These are phyloP conservation scores for Syzygium syzygioides DNA, from an alignment of 441 rosid species.

Conservation along the genomic window DNA sequence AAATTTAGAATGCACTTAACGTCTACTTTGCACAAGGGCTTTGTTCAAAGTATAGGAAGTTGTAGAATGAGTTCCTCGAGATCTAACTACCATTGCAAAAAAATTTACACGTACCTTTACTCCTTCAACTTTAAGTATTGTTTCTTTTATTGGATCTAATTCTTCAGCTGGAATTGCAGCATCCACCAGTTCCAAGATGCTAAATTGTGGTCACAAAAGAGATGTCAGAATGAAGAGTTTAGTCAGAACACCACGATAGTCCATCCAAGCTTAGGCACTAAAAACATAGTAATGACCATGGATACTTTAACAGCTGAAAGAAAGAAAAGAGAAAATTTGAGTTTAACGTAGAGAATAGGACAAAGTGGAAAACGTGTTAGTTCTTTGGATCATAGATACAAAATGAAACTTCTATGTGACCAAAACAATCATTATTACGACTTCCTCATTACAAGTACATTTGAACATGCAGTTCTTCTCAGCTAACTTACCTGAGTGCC, in stretches of 20 bases:
- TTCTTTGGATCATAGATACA: not conserved
- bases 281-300: not conserved
- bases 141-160: conserved; percentile 60
- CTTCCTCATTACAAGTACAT: not conserved
- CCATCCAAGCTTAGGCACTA: conserved; percentile 1
- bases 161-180: conserved; percentile 80
- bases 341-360: not conserved
- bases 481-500: not conserved
- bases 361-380: not conserved
- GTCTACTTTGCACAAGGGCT: not conserved
- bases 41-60: not conserved
- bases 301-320: not conserved
- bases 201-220: conserved; percentile 20
- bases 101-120: conserved; percentile 46
- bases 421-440: not conserved
- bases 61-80: not conserved
- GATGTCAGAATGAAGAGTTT: conserved; percentile 10
- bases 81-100: not conserved
- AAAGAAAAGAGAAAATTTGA: not conserved
- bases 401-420: not conserved
- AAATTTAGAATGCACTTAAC: not conserved
- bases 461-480: not conserved
- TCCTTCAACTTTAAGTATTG: conserved; percentile 75
- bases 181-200: conserved; percentile 93
- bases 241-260: not conserved